Conservation (phyloP, 805 yeast genomes). For the Candida stauntonica region DNA sequence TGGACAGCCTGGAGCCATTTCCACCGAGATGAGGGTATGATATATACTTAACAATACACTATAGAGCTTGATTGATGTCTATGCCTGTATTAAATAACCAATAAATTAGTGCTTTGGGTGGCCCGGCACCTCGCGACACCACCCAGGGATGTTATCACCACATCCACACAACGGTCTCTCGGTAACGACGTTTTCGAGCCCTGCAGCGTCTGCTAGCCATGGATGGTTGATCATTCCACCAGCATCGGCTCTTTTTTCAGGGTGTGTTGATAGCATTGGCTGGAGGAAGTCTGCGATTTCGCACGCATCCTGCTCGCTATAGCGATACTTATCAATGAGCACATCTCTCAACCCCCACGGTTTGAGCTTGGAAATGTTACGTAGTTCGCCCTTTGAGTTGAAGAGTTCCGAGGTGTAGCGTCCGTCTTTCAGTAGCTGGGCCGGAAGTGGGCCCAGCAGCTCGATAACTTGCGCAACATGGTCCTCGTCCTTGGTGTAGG, state of each 20-base stretch:
- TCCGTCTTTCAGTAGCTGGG: conserved; percentile 52
- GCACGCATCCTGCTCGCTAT: conserved; percentile 60
- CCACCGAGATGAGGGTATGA: conserved; percentile 6
- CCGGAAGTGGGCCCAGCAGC: conserved; percentile 65
- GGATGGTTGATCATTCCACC: conserved; percentile 91
- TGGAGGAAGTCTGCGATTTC: conserved; percentile 70
- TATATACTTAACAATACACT: too few relatives aligned
- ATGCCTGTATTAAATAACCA: too few relatives aligned
- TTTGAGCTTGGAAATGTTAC: conserved; percentile 75
- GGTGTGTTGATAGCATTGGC: conserved; percentile 82
- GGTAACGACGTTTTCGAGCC: conserved; percentile 59
- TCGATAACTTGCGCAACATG: conserved; percentile 95
- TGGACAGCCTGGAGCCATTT: conserved; percentile 2
- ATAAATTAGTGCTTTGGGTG: conserved; percentile 36
- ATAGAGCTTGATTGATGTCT: too few relatives aligned
- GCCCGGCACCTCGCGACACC: conserved; percentile 65
- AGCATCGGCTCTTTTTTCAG: conserved; percentile 85
- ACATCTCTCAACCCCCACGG: conserved; percentile 89
- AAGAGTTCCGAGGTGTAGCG: conserved; percentile 58
- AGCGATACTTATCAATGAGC: conserved; percentile 78
- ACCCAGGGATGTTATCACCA: conserved; percentile 90
- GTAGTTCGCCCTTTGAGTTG: conserved; percentile 64
- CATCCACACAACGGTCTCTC: conserved; percentile 74
- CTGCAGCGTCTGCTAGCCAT: conserved; percentile 74
- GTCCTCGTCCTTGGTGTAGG: conserved; percentile 87